Percentiles rank a stretch among this genome's conserved stretches.
Conservation (phyloP, 805 yeast species). For the Yamadazyma kitorensis region DNA sequence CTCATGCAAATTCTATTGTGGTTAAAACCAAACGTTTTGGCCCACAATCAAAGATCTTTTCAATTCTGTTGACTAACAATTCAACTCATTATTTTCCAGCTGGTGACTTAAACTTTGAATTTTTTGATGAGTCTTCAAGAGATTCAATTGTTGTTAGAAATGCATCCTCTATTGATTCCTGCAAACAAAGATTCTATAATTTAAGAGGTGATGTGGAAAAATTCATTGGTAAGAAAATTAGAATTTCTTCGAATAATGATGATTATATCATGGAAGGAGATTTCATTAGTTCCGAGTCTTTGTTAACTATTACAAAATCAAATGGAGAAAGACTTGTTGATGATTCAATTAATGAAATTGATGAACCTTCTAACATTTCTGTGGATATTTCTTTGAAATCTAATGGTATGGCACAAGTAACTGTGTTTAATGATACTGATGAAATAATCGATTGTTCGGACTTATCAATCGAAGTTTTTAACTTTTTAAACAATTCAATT, state of each 20-base stretch:
- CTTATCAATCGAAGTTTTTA: constrained; percentile 26
- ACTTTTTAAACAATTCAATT: constrained; percentile 26
- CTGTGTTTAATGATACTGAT: constrained; percentile 26
- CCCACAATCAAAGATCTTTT: constrained; percentile 18
- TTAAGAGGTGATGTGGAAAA: constrained; percentile 18
- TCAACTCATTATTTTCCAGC: constrained; percentile 22
- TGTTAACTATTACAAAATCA: constrained; percentile 1
- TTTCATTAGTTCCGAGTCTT: constrained; percentile 4
- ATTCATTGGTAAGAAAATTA: constrained; percentile 18
- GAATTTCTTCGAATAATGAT: constrained; percentile 16
- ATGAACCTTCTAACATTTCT: background rate
- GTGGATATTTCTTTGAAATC: constrained; percentile 30
- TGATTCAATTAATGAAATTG: background rate
- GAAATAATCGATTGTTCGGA: constrained; percentile 27
- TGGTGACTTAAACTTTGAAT: constrained; percentile 28
- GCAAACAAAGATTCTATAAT: constrained; percentile 26
- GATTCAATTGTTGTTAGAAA: constrained; percentile 21
- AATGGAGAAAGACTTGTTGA: background rate
- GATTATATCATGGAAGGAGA: constrained; percentile 12
- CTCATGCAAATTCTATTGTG: too few species aligned
- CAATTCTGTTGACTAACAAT: constrained; percentile 23
- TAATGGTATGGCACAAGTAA: constrained; percentile 27
- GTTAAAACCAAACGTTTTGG: constrained; percentile 15
- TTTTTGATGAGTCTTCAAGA: constrained; percentile 13
- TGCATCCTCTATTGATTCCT: constrained; percentile 23